A percentile compares a stretch with the other conserved stretches of the same genome.
phyloP scores from a whole-genome alignment of 148 eudicot species.

The Salicornia ramosissima region DNA sequence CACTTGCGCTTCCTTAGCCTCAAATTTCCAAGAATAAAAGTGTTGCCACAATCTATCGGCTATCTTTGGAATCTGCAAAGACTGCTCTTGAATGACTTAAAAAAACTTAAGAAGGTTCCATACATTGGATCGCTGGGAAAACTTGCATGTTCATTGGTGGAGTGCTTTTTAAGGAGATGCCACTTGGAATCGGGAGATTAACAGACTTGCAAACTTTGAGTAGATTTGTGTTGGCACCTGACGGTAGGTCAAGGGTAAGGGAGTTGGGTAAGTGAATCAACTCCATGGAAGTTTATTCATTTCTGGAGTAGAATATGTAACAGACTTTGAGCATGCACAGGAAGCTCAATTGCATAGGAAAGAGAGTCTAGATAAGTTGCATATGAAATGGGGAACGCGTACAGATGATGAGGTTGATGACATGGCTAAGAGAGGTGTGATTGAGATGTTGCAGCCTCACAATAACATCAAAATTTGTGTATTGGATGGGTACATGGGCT shows the following conservation, averaged over 20 bases:
- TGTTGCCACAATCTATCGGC: neutral
- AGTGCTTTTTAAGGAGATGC: too few species aligned
- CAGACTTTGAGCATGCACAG: neutral
- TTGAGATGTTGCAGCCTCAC: too few species aligned
- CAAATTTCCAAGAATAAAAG: neutral
- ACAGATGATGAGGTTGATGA: too few species aligned
- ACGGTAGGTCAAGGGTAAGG: neutral
- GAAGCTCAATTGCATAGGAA: neutral
- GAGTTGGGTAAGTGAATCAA: neutral
- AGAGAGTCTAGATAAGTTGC: neutral
- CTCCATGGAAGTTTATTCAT: neutral
- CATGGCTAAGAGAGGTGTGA: too few species aligned
- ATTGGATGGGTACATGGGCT: too few species aligned
- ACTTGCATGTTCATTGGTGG: neutral
- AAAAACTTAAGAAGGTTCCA: neutral
- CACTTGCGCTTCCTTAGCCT: neutral
- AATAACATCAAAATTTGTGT: too few species aligned
- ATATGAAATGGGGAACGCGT: neutral
- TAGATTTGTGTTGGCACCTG: neutral
- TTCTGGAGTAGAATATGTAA: neutral
- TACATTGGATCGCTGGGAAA: neutral
- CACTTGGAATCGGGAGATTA: neutral
- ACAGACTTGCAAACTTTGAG: neutral
- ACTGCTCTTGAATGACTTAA: neutral
- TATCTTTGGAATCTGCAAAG: neutral